Conservation (phyloP, 805 yeast genomes). For the Torulaspora quercuum region DNA sequence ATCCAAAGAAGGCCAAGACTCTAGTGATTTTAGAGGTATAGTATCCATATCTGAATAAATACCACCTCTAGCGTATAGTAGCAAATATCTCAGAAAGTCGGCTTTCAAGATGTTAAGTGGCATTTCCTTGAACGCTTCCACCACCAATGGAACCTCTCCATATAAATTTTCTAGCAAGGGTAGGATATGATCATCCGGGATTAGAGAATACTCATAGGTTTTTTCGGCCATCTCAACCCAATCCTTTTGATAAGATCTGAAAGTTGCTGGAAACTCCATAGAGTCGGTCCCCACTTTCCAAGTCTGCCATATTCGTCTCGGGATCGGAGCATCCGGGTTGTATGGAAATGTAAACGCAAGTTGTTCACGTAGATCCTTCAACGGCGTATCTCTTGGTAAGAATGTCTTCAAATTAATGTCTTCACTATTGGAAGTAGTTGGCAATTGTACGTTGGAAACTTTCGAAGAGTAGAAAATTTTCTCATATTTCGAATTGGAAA, state of each 20-base stretch:
- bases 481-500: slow-evolving; percentile 12
- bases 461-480: slow-evolving; percentile 7
- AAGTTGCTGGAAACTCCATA: slow-evolving; percentile 52
- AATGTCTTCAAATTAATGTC: slow-evolving; percentile 22
- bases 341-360: slow-evolving; percentile 74
- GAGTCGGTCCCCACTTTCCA: slow-evolving; percentile 74
- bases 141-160: slow-evolving; percentile 69
- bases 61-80: slow-evolving; percentile 88
- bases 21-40: slow-evolving; percentile 62
- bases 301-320: slow-evolving; percentile 87
- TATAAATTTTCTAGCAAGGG: slow-evolving; percentile 56
- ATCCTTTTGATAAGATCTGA: slow-evolving; percentile 47
- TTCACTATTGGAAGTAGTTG: slow-evolving; percentile 28
- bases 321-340: slow-evolving; percentile 57
- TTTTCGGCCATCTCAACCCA: slow-evolving; percentile 46
- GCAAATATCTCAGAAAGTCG: slow-evolving; percentile 87
- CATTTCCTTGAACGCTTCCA: slow-evolving; percentile 67
- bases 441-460: slow-evolving; percentile 17
- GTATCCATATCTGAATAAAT: slow-evolving; percentile 93
- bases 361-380: slow-evolving; percentile 40
- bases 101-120: slow-evolving; percentile 85
- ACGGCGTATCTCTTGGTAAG: slow-evolving; percentile 4
- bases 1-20: slow-evolving; percentile 65
- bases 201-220: slow-evolving; percentile 59
- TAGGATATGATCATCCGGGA: slow-evolving; percentile 65